phyloP scores from a whole-genome alignment of 139 green algal genomes.

The Desmodesmus armatus region DNA sequence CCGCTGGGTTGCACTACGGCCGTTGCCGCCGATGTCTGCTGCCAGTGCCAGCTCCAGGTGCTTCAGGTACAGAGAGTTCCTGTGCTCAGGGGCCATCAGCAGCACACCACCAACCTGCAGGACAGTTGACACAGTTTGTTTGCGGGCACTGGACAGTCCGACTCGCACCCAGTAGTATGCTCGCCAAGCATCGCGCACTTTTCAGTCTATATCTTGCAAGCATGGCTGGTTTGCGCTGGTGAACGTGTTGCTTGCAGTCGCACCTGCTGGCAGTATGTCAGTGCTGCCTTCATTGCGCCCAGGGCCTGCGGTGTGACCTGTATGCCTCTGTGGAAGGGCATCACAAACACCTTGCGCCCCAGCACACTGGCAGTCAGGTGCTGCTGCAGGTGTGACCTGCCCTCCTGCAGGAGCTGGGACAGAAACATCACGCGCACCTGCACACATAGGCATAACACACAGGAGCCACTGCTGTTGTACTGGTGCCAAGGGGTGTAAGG shows the following conservation, averaged over 20 bases:
- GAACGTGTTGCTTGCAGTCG: background rate
- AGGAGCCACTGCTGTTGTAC: background rate
- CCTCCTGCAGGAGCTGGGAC: conserved; percentile 63
- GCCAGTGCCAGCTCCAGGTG: conserved; percentile 48
- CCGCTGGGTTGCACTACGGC: background rate
- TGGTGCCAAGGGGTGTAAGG: background rate
- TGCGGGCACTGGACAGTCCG: background rate
- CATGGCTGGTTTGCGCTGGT: background rate
- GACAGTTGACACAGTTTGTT: background rate
- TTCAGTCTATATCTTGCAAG: background rate
- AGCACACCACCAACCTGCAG: conserved; percentile 63
- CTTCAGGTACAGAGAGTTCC: conserved; percentile 69
- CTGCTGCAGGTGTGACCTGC: conserved; percentile 54
- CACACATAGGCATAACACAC: background rate
- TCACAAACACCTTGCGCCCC: conserved; percentile 51
- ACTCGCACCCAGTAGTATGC: background rate
- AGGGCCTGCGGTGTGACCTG: conserved; percentile 6
- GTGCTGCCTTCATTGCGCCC: conserved; percentile 42
- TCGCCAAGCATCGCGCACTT: background rate
- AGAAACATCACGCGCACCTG: conserved; percentile 74
- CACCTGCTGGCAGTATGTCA: conserved; percentile 55
- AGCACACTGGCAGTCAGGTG: conserved; percentile 62
- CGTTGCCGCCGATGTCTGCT: background rate
- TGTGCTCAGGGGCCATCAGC: conserved; percentile 64
- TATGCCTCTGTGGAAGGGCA: conserved; percentile 69